These are phyloP conservation scores for Pythium rishiriense DNA, from an alignment of 352 stramenopile genomes.

Conservation along the genomic window DNA sequence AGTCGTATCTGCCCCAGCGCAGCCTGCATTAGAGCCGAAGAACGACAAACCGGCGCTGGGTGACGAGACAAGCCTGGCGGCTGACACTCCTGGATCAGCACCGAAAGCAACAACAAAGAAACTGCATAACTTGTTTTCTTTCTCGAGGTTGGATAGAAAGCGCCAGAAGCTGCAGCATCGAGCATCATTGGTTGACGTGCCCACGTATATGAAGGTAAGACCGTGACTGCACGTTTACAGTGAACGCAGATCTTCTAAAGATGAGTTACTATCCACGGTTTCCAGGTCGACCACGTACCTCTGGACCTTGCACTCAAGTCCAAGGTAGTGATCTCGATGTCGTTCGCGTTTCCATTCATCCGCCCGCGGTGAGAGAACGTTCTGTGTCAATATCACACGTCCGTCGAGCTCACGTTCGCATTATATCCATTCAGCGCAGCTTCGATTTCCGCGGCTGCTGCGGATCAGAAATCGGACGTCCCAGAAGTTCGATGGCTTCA, in stretches of 20 bases:
- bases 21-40: background rate
- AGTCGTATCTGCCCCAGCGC: background rate
- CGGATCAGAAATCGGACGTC: slow-evolving; percentile 5
- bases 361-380: slow-evolving; percentile 41
- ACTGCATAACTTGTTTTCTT: slow-evolving; percentile 37
- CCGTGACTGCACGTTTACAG: too few relatives aligned
- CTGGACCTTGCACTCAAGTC: slow-evolving; percentile 63
- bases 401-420: background rate
- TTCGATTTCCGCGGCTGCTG: slow-evolving; percentile 31
- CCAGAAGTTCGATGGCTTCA: slow-evolving; percentile 59
- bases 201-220: slow-evolving; percentile 35
- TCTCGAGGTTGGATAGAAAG: slow-evolving; percentile 35
- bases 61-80: background rate
- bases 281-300: slow-evolving; percentile 44
- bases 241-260: background rate
- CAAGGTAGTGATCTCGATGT: slow-evolving; percentile 59
- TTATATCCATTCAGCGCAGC: slow-evolving; percentile 3
- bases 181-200: slow-evolving; percentile 32
- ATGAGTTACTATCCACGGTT: background rate
- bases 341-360: slow-evolving; percentile 65
- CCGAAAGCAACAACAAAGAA: slow-evolving; percentile 10
- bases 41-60: background rate
- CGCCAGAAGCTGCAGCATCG: slow-evolving; percentile 29
- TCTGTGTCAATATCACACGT: background rate
- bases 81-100: background rate